Evolutionary conservation across 495 filamentous ascomycete genomes (phyloP).

Genomic region (Hypomontagnella submonticulosa): DNA sequence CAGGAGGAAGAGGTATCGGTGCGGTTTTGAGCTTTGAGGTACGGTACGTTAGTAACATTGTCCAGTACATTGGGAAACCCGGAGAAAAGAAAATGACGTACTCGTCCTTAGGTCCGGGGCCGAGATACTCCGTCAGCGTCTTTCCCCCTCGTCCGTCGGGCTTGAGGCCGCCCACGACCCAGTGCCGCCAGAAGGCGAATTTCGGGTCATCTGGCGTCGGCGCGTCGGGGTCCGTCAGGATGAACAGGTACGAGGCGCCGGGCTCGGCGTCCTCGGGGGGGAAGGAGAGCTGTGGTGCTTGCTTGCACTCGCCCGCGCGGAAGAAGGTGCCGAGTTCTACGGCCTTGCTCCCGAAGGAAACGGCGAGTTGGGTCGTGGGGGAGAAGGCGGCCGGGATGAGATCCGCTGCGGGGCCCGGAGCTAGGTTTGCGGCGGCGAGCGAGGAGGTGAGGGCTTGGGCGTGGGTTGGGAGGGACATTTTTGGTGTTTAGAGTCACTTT

Average conservation of each 20-base stretch:
- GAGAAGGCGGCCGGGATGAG: slow-evolving; percentile 41
- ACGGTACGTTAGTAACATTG: neutral
- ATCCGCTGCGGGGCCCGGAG: slow-evolving; percentile 36
- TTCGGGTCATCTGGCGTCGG: slow-evolving; percentile 48
- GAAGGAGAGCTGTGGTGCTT: slow-evolving; percentile 37
- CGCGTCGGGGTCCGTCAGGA: slow-evolving; percentile 45
- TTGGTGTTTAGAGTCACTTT: neutral
- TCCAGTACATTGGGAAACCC: neutral
- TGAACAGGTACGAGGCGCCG: slow-evolving; percentile 32
- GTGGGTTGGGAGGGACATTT: slow-evolving; percentile 26
- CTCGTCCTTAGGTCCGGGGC: slow-evolving; percentile 46
- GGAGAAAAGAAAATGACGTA: slow-evolving; percentile 13
- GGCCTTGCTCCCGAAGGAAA: slow-evolving; percentile 34
- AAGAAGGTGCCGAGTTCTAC: slow-evolving; percentile 41
- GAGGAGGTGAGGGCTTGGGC: slow-evolving; percentile 22
- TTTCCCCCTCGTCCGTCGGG: slow-evolving; percentile 10
- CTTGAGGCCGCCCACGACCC: slow-evolving; percentile 37
- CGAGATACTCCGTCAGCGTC: slow-evolving; percentile 43
- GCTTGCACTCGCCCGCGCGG: slow-evolving; percentile 38
- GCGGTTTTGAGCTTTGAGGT: slow-evolving; percentile 47
- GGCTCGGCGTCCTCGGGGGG: slow-evolving; percentile 15
- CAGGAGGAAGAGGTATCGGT: slow-evolving; percentile 46
- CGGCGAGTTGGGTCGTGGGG: slow-evolving; percentile 32
- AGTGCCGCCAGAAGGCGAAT: slow-evolving; percentile 48
- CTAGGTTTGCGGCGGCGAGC: slow-evolving; percentile 35